A percentile compares a stretch with the other conserved stretches of the same genome.
Conservation (phyloP, 2,329 filamentous ascomycete species). For the Claviceps fusiformis region DNA sequence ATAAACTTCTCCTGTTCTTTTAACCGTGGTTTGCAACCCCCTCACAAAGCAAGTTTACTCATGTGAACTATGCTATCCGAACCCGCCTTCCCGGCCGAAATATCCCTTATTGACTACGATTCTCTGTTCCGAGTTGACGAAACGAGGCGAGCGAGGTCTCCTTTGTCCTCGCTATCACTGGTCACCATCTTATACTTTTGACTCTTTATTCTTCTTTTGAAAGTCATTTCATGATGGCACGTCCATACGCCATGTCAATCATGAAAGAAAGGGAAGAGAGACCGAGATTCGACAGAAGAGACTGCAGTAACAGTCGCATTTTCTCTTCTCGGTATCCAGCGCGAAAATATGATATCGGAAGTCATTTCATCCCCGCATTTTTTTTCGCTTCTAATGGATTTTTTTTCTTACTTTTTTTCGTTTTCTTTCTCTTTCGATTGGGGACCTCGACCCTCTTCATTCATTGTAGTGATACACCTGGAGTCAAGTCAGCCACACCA, state of each 20-base stretch:
- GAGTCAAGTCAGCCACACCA: constrained; percentile 4
- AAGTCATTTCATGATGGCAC: not conserved
- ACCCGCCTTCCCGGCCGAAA: constrained; percentile 8
- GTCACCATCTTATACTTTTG: not conserved
- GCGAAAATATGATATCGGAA: not conserved
- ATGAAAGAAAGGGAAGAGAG: no score
- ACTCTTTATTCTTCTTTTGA: not conserved
- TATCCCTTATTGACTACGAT: not conserved
- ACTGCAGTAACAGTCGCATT: not conserved
- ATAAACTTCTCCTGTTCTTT: not conserved
- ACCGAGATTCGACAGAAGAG: no score
- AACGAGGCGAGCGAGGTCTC: not conserved
- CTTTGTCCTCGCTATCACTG: not conserved
- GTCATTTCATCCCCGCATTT: not conserved
- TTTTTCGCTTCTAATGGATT: not conserved
- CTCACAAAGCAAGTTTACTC: not conserved
- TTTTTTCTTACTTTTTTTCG: not conserved
- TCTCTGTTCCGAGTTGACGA: no score
- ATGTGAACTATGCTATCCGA: constrained; percentile 11
- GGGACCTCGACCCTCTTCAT: constrained; percentile 28
- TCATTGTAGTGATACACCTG: constrained; percentile 88
- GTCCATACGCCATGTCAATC: not conserved
- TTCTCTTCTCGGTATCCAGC: not conserved
- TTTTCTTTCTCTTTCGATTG: not conserved
- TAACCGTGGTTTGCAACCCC: not conserved